These are phyloP conservation scores for Citrullus mucosospermus DNA, from an alignment of 306 rosid species.

Conservation along the genomic window DNA sequence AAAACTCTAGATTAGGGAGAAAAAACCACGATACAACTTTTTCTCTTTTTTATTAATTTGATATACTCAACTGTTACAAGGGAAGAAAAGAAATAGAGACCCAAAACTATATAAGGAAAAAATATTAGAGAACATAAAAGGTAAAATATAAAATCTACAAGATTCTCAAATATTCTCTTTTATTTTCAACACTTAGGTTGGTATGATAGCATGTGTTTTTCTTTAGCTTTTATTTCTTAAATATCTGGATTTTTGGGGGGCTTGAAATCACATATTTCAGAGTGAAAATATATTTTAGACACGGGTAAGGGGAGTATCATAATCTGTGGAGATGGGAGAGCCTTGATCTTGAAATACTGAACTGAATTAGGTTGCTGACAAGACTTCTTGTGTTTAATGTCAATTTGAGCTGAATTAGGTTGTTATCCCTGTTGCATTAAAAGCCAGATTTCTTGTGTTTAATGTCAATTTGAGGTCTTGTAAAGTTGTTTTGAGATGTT, in stretches of 20 bases:
- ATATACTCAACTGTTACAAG: too few species aligned
- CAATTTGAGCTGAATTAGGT: background rate
- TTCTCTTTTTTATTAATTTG: too few species aligned
- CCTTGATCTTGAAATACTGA: background rate
- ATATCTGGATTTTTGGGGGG: background rate
- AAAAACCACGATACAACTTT: too few species aligned
- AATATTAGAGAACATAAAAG: too few species aligned
- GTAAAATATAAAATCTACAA: too few species aligned
- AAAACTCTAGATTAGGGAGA: too few species aligned
- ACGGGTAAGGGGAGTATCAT: background rate
- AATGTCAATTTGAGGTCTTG: background rate
- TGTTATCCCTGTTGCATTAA: background rate
- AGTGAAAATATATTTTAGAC: background rate
- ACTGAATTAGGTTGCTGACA: background rate
- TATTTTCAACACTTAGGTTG: background rate
- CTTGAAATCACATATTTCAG: background rate
- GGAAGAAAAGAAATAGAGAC: too few species aligned
- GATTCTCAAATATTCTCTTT: too few species aligned
- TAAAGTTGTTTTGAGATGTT: background rate
- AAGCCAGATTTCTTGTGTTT: background rate
- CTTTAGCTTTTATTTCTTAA: background rate
- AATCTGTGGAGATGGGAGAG: background rate
- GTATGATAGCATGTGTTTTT: background rate
- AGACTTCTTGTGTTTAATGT: background rate
- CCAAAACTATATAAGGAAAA: too few species aligned